phyloP scores from a whole-genome alignment of 805 yeast genomes.

The Saturnispora sekii region DNA sequence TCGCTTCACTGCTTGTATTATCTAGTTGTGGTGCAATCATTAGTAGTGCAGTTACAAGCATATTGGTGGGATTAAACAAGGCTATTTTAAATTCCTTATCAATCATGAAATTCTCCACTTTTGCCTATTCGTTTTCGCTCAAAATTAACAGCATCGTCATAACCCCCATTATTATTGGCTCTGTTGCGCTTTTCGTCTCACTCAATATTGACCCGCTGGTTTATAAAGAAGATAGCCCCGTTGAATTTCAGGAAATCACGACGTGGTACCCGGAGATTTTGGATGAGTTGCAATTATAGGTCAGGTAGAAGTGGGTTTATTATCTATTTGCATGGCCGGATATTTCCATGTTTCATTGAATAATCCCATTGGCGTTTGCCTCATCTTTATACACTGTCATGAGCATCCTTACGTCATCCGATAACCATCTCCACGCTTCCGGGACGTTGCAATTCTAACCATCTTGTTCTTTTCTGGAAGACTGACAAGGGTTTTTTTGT shows the following conservation, averaged over 20 bases:
- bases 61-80: slow-evolving; percentile 56
- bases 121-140: slow-evolving; percentile 51
- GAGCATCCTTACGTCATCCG: too few relatives aligned
- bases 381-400: too few relatives aligned
- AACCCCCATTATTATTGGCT: slow-evolving; percentile 71
- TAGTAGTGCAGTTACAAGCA: slow-evolving; percentile 30
- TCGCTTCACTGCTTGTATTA: slow-evolving; percentile 63
- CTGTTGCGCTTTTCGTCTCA: slow-evolving; percentile 75
- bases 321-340: too few relatives aligned
- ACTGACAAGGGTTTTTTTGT: too few relatives aligned
- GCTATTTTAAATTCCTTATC: slow-evolving; percentile 54
- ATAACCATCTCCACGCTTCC: too few relatives aligned
- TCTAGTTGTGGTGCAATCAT: slow-evolving; percentile 35
- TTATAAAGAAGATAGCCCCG: slow-evolving; percentile 61
- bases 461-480: too few relatives aligned
- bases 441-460: too few relatives aligned
- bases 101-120: slow-evolving; percentile 25
- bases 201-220: slow-evolving; percentile 80
- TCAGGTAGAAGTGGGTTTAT: background rate
- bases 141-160: slow-evolving; percentile 63
- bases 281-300: background rate
- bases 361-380: too few relatives aligned
- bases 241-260: slow-evolving; percentile 24
- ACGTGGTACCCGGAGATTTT: slow-evolving; percentile 20
- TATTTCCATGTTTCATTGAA: too few relatives aligned